These are phyloP conservation scores for Dryas alaskensis DNA, from an alignment of 306 rosid species.

Conservation along the genomic window DNA sequence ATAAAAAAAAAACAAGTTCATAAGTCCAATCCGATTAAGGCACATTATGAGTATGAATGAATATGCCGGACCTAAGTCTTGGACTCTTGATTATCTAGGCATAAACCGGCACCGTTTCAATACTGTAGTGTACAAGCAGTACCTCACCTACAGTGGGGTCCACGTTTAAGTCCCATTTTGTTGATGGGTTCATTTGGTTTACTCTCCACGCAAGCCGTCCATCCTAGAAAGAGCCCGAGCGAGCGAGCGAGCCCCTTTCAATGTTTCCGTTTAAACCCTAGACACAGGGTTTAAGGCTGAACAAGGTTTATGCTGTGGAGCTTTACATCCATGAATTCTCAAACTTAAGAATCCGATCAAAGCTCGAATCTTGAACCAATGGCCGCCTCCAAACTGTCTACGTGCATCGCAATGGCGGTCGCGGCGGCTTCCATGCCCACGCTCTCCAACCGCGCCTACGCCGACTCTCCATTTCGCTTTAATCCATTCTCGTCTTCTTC, in stretches of 20 bases:
- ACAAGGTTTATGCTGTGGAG: neutral
- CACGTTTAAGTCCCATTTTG: neutral
- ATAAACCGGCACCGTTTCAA: neutral
- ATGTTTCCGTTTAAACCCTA: constrained; percentile 54
- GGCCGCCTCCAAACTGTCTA: constrained; percentile 63
- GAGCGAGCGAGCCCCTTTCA: neutral
- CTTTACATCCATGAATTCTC: constrained; percentile 10
- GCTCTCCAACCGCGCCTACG: constrained; percentile 48
- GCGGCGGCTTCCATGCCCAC: constrained; percentile 59
- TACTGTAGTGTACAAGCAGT: no score
- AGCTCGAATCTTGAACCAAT: constrained; percentile 36
- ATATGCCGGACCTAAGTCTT: no score
- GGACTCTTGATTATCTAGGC: no score
- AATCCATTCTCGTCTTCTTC: constrained; percentile 49
- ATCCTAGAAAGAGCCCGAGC: neutral
- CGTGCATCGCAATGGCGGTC: constrained; percentile 67
- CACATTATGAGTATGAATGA: no score
- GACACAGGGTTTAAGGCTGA: constrained; percentile 3
- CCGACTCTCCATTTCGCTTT: constrained; percentile 64
- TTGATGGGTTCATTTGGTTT: constrained; percentile 10
- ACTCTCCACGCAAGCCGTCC: constrained; percentile 5
- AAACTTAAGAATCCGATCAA: neutral
- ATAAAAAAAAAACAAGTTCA: no score
- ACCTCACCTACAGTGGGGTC: neutral
- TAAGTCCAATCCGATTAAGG: no score